These are phyloP conservation scores for Fusarium keratoplasticum DNA, from an alignment of 2,329 filamentous ascomycete species.

Conservation along the genomic window DNA sequence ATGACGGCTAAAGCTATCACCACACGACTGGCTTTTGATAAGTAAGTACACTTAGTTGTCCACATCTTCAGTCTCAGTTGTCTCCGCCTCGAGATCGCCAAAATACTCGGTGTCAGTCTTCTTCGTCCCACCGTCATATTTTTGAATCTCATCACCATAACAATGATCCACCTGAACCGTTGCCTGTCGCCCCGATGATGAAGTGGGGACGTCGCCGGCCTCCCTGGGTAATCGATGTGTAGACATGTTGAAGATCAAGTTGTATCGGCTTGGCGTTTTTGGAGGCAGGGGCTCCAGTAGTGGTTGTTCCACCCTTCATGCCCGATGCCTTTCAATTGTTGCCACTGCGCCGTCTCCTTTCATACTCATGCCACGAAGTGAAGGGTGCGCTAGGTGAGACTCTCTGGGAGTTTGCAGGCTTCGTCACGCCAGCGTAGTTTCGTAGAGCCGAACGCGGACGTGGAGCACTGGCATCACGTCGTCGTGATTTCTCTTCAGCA, in stretches of 20 bases:
- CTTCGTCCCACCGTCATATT: background rate
- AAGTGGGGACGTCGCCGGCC: background rate
- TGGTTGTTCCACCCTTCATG: no score
- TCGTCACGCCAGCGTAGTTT: background rate
- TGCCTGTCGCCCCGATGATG: background rate
- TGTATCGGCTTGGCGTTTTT: no score
- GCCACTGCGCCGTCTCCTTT: no score
- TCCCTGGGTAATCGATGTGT: background rate
- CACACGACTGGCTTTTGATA: background rate
- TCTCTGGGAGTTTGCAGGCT: no score
- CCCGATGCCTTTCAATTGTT: no score
- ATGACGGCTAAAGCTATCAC: background rate
- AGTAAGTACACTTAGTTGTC: slow-evolving; percentile 1
- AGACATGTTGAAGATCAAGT: background rate
- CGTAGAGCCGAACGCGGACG: slow-evolving; percentile 52
- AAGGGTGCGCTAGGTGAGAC: no score
- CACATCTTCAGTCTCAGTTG: slow-evolving; percentile 5
- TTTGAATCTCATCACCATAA: background rate
- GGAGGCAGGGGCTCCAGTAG: no score
- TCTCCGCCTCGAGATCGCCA: slow-evolving; percentile 7
- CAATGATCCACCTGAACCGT: background rate
- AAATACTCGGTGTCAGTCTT: background rate
- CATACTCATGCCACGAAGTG: no score
- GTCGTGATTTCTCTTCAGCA: slow-evolving; percentile 51
- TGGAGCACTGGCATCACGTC: slow-evolving; percentile 42